These are phyloP conservation scores for Seiridium unicorne DNA, from an alignment of 2,329 filamentous ascomycete genomes.

Conservation along the genomic window DNA sequence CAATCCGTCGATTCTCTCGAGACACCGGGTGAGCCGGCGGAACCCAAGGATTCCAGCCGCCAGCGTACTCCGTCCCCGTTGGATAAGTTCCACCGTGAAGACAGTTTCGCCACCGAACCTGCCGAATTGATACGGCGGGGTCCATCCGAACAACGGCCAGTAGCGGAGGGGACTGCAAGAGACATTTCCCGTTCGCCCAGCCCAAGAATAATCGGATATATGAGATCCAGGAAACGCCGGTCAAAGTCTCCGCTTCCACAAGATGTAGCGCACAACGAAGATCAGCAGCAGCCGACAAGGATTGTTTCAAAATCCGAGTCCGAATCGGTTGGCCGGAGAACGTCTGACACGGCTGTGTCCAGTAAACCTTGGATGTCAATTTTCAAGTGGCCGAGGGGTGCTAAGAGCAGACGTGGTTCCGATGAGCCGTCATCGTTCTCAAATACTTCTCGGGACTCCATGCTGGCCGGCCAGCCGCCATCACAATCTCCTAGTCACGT, in stretches of 20 bases:
- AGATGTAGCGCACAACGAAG: slow-evolving; percentile 34
- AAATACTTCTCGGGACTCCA: slow-evolving; percentile 87
- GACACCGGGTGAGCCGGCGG: slow-evolving; percentile 27
- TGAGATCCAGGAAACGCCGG: slow-evolving; percentile 45
- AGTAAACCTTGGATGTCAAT: slow-evolving; percentile 66
- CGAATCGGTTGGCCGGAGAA: slow-evolving; percentile 51
- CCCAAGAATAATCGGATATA: slow-evolving; percentile 32
- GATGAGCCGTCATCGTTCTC: slow-evolving; percentile 74
- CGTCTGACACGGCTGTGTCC: slow-evolving; percentile 47
- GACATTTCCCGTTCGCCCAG: slow-evolving; percentile 26
- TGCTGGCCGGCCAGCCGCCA: slow-evolving; percentile 46
- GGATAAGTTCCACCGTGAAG: slow-evolving; percentile 50
- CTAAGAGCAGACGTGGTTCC: slow-evolving; percentile 54
- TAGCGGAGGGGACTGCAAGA: slow-evolving; percentile 13
- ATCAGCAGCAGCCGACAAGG: slow-evolving; percentile 21
- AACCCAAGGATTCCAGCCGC: slow-evolving; percentile 12
- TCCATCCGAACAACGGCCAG: slow-evolving; percentile 10
- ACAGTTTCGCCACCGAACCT: slow-evolving; percentile 38
- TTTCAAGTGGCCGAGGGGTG: slow-evolving; percentile 61
- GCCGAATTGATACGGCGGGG: slow-evolving; percentile 10
- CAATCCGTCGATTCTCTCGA: slow-evolving; percentile 34
- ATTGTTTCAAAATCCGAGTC: slow-evolving; percentile 37
- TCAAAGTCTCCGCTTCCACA: slow-evolving; percentile 48
- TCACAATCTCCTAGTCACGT: slow-evolving; percentile 30
- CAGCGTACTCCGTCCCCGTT: slow-evolving; percentile 29